Evolutionary conservation across 2,329 filamentous ascomycete species (phyloP).

Genomic region (Fusarium sp.): DNA sequence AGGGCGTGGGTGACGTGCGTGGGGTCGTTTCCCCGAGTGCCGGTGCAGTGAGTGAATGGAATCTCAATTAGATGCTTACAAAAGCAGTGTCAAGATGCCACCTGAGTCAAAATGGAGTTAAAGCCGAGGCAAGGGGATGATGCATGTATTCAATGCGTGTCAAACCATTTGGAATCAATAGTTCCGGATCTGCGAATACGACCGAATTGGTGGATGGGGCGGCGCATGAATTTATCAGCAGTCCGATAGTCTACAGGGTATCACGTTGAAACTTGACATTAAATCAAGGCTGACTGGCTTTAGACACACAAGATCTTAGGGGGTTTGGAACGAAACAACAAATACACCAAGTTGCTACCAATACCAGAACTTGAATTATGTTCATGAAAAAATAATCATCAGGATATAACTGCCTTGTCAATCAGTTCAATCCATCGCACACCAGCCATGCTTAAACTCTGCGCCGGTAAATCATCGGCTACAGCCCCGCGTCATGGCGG

Average conservation of each 20-base stretch:
- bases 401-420: neutral
- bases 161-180: conserved; percentile 35
- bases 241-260: conserved; percentile 4
- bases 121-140: conserved; percentile 1
- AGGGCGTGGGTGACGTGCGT: conserved; percentile 16
- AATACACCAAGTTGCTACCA: fast-evolving
- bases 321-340: neutral
- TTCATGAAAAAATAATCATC: neutral
- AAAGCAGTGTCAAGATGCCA: conserved; percentile 5
- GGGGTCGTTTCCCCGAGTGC: conserved; percentile 24
- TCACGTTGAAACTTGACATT: neutral
- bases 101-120: neutral
- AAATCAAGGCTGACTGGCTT: neutral
- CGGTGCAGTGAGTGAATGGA: conserved; percentile 4
- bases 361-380: neutral
- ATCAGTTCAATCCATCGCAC: neutral
- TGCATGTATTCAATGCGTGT: neutral
- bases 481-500: conserved; percentile 36
- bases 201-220: conserved; percentile 20
- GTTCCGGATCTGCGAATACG: conserved; percentile 25
- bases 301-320: neutral
- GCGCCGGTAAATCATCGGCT: conserved; percentile 36
- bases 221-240: conserved; percentile 30
- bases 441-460: neutral
- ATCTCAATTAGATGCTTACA: conserved; percentile 29